These are phyloP conservation scores for Allomyces macrogynus DNA, from an alignment of 192 early-diverging fungal species.

Conservation along the genomic window DNA sequence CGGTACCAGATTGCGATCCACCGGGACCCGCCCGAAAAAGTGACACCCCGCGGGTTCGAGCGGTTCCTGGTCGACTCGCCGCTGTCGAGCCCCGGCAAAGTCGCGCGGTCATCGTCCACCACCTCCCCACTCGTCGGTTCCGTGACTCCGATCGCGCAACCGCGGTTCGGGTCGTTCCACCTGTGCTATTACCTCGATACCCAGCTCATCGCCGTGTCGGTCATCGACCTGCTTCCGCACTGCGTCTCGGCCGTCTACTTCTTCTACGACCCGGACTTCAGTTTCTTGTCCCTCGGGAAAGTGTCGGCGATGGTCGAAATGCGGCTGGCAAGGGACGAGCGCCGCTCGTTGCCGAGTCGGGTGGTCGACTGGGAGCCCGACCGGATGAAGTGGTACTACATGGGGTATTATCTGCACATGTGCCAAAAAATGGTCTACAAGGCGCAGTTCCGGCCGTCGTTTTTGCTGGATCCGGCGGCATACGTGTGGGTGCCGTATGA, in stretches of 20 bases:
- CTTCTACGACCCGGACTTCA: constrained; percentile 78
- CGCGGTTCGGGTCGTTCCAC: constrained; percentile 61
- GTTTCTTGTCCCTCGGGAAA: constrained; percentile 56
- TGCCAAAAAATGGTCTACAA: constrained; percentile 94
- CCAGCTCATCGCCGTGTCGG: constrained; percentile 66
- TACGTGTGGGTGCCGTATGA: constrained; percentile 16
- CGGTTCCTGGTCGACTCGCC: constrained; percentile 64
- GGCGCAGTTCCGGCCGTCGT: constrained; percentile 62
- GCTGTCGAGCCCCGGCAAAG: constrained; percentile 9
- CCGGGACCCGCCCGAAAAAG: constrained; percentile 33
- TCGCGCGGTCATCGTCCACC: neutral
- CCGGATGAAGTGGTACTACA: constrained; percentile 60
- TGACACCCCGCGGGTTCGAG: constrained; percentile 25
- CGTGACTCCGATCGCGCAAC: constrained; percentile 9
- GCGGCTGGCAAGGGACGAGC: constrained; percentile 16
- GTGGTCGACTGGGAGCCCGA: constrained; percentile 14
- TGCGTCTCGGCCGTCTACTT: constrained; percentile 89
- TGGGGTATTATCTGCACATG: constrained; percentile 84
- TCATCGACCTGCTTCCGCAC: constrained; percentile 71
- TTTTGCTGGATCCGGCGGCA: constrained; percentile 49
- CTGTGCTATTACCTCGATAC: constrained; percentile 77
- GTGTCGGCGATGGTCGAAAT: constrained; percentile 74
- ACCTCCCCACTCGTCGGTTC: neutral
- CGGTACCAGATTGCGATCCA: constrained; percentile 74
- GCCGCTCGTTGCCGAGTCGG: constrained; percentile 13